These are phyloP conservation scores for Tuber magnatum DNA, from an alignment of 495 filamentous ascomycete species.

Conservation along the genomic window DNA sequence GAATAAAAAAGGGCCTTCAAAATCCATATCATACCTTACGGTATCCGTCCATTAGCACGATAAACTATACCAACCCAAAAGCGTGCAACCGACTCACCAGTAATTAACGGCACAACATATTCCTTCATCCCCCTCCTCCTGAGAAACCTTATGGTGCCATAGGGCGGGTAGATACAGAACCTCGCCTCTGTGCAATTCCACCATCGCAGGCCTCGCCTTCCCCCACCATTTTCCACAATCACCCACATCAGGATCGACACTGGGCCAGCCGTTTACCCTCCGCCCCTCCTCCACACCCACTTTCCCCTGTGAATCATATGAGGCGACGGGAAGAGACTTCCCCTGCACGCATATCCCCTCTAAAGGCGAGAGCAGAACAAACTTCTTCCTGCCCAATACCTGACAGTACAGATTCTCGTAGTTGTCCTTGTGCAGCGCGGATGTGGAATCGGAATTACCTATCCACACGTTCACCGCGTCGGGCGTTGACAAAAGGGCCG, in stretches of 20 bases:
- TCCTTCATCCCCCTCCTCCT: slow-evolving; percentile 55
- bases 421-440: slow-evolving; percentile 67
- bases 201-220: slow-evolving; percentile 51
- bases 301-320: slow-evolving; percentile 45
- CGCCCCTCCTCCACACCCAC: slow-evolving; percentile 42
- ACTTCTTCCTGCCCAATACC: slow-evolving; percentile 57
- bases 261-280: slow-evolving; percentile 48
- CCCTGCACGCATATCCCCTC: slow-evolving; percentile 60
- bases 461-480: slow-evolving; percentile 78
- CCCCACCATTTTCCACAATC: slow-evolving; percentile 51
- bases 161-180: slow-evolving; percentile 70
- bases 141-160: slow-evolving; percentile 71
- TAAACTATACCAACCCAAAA: not conserved
- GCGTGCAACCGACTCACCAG: slow-evolving; percentile 50
- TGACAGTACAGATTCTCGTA: slow-evolving; percentile 79
- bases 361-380: slow-evolving; percentile 60
- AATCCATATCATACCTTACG: slow-evolving; percentile 69
- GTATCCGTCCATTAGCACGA: not conserved
- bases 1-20: slow-evolving; percentile 56
- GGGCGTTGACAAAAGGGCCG: slow-evolving; percentile 54
- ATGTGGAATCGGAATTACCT: slow-evolving; percentile 57
- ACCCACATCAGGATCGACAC: slow-evolving; percentile 60
- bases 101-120: slow-evolving; percentile 72
- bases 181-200: slow-evolving; percentile 61
- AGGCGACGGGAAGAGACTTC: slow-evolving; percentile 46